These are phyloP conservation scores for Aspergillus flavus DNA, from an alignment of 2,329 filamentous ascomycete genomes.

Conservation along the genomic window DNA sequence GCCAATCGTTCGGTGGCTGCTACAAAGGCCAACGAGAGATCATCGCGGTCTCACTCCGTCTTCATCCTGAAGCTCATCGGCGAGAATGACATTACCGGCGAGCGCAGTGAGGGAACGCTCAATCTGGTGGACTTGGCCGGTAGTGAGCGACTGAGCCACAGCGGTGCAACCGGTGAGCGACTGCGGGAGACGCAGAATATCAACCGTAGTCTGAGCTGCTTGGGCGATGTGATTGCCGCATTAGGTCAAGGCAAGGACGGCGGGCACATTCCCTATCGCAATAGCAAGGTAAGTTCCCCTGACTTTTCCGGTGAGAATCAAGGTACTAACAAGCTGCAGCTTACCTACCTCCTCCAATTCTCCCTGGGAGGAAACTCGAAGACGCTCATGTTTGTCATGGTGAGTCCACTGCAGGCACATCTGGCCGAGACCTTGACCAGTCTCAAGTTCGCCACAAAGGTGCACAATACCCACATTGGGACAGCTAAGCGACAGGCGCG, in stretches of 20 bases:
- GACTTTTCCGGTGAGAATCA: background rate
- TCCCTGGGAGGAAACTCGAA: conserved; percentile 94
- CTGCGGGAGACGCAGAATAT: conserved; percentile 96
- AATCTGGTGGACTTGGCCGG: conserved; percentile 96
- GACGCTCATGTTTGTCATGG: conserved; percentile 99
- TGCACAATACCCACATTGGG: conserved; percentile 84
- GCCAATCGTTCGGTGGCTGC: conserved; percentile 90
- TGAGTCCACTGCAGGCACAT: conserved; percentile 87
- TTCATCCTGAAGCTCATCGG: conserved; percentile 79
- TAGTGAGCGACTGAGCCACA: conserved; percentile 86
- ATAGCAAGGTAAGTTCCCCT: conserved; percentile 71
- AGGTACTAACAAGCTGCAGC: conserved; percentile 44
- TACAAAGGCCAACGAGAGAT: conserved; percentile 96
- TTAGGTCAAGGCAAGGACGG: conserved; percentile 79
- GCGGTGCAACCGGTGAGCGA: conserved; percentile 80
- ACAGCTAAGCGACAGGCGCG: conserved; percentile 64
- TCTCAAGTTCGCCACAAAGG: conserved; percentile 94
- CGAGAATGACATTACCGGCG: conserved; percentile 72
- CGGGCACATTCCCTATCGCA: conserved; percentile 87
- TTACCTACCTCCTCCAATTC: conserved; percentile 93
- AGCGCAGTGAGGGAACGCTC: conserved; percentile 87
- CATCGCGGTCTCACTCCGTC: conserved; percentile 91
- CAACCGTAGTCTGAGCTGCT: conserved; percentile 88
- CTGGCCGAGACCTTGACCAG: conserved; percentile 91
- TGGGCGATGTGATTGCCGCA: conserved; percentile 92